Evolutionary conservation across 495 filamentous ascomycete genomes (phyloP), one percentile per base, ranked within the genome.

Genomic region (Penicilliopsis zonata): DNA sequence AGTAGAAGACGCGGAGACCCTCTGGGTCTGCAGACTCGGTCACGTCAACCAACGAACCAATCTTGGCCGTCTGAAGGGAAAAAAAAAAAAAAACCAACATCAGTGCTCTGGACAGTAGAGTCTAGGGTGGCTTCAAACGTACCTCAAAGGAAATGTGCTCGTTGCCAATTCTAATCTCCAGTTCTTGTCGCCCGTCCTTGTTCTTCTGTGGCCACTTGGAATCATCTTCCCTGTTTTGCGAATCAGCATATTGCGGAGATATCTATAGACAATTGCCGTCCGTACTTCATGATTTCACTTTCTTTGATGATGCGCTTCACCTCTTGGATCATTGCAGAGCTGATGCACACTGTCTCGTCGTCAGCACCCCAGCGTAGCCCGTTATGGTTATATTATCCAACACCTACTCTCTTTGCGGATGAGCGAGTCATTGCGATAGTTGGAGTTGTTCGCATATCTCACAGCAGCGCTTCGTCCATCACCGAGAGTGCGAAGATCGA

Each of bases 141-240:
- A 88, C 86, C 77, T 99, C 92, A 41, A 99, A 99, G 1, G 86
- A 94, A 42, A 96, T 96, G 50, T 99, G 92, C 28, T 99, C 92
- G 45, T 79, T 90, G 9, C 90, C 92, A 19, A 99, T 44, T 13
- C 86, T 71, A 33, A 99, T 96, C 53, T 99, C 92, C 31, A 99
- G 69, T 59, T 99, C 92, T 47, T 96, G 92, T 32, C 88, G 75
- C 25, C 92, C 92, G 50, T 99, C 92, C 63, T 95, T 96, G 62
- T 96, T 96, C 71, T 96, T 99, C 56, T 87, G 84, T 1, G 92
- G 92, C 92, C 92, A 99, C 57, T 94, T 94, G n/a, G 75, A 78
- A 48, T 99, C 92, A 50, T 96, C 90, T 73, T 99, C 92, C 70
- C 86, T 94, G 44, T 38, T 4, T 18, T 12, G 13, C 9, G 23